A percentile compares a stretch with the other conserved stretches of the same genome.
phyloP scores from a whole-genome alignment of 805 yeast genomes.

The Candida tallmaniae region DNA sequence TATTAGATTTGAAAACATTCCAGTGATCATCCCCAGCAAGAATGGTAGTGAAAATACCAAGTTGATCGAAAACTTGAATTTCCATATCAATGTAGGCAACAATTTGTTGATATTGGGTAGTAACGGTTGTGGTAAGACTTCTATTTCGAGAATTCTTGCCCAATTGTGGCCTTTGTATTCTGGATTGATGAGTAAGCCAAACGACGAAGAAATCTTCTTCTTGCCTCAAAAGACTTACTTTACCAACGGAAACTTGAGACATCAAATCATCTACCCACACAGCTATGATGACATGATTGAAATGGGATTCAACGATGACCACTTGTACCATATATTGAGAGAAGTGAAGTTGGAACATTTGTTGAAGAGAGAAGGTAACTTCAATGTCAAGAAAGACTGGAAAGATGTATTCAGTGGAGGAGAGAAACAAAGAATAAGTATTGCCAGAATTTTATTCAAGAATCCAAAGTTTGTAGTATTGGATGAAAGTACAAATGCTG shows the following conservation, averaged over 20 bases:
- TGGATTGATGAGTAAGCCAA: slow-evolving; percentile 79
- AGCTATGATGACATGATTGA: slow-evolving; percentile 73
- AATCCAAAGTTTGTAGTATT: slow-evolving; percentile 76
- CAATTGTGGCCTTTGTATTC: slow-evolving; percentile 89
- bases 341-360: slow-evolving; percentile 81
- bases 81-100: slow-evolving; percentile 56
- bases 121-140: slow-evolving; percentile 87
- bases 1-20: slow-evolving; percentile 76
- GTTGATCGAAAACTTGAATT: slow-evolving; percentile 53
- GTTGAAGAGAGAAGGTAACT: slow-evolving; percentile 58
- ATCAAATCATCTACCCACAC: slow-evolving; percentile 85
- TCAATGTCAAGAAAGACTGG: slow-evolving; percentile 67
- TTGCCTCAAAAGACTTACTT: slow-evolving; percentile 88
- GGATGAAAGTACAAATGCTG: slow-evolving; percentile 95
- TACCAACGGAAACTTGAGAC: slow-evolving; percentile 77
- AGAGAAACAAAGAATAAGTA: slow-evolving; percentile 84
- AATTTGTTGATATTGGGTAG: slow-evolving; percentile 79
- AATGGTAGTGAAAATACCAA: slow-evolving; percentile 59
- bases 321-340: slow-evolving; percentile 59
- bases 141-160: slow-evolving; percentile 77
- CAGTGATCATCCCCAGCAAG: slow-evolving; percentile 71
- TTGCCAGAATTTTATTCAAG: slow-evolving; percentile 80
- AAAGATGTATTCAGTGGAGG: slow-evolving; percentile 94
- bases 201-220: slow-evolving; percentile 62
- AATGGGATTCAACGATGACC: slow-evolving; percentile 65